Conservation (phyloP, 108 stramenopile genomes). For the Stephanodiscus minutulus region DNA sequence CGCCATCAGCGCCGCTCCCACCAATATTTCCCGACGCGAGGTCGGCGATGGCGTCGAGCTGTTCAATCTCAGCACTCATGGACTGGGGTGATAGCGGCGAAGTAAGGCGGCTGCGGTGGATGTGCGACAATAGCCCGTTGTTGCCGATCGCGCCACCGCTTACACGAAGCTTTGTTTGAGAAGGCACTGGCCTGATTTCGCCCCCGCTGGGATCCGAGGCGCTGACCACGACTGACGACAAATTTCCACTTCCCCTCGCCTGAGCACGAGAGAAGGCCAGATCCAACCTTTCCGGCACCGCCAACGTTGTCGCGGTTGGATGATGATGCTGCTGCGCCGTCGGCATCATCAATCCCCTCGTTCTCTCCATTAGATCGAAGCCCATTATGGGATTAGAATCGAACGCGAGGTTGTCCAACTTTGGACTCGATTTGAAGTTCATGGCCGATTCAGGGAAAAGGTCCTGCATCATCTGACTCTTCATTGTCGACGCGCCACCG, state of each 20-base stretch:
- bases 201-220: background rate
- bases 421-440: constrained; percentile 26
- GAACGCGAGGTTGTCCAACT: background rate
- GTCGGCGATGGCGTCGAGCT: constrained; percentile 49
- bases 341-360: constrained; percentile 12
- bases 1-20: background rate
- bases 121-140: constrained; percentile 24
- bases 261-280: constrained; percentile 13
- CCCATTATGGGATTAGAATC: constrained; percentile 29
- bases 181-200: background rate
- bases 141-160: background rate
- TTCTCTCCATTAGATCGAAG: constrained; percentile 15
- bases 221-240: background rate
- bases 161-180: background rate
- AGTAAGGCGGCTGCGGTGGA: constrained; percentile 43
- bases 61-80: constrained; percentile 47
- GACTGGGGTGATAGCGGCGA: constrained; percentile 29
- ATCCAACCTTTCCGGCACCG: constrained; percentile 11
- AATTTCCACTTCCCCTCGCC: background rate
- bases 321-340: constrained; percentile 11
- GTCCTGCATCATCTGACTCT: constrained; percentile 15
- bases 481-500: background rate
- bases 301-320: background rate
- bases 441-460: constrained; percentile 26
- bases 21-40: background rate